Conservation (phyloP, 257 asterid species). For the Rauvolfia tetraphylla region DNA sequence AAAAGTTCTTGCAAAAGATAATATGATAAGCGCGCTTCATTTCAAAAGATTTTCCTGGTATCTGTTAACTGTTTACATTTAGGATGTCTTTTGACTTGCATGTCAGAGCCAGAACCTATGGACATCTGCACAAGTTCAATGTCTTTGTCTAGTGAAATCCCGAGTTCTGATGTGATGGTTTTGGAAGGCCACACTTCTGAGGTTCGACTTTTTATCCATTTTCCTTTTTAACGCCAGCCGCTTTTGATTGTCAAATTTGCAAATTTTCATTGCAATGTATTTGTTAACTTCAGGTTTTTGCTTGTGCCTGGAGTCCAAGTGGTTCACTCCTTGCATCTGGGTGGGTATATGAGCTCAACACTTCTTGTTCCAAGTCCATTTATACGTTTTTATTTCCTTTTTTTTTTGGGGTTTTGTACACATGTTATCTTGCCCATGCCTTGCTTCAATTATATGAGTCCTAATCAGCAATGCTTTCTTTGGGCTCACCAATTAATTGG, state of each 20-base stretch:
- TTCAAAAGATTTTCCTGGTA: background rate
- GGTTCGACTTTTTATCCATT: slow-evolving; percentile 42
- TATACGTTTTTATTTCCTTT: background rate
- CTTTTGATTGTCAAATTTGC: slow-evolving; percentile 8
- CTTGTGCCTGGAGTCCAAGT: slow-evolving; percentile 96
- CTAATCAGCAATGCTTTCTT: background rate
- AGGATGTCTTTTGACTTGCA: slow-evolving; percentile 21
- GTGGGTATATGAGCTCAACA: slow-evolving; percentile 40
- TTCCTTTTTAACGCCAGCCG: slow-evolving; percentile 5
- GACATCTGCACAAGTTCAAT: slow-evolving; percentile 59
- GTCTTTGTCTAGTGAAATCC: slow-evolving; percentile 66
- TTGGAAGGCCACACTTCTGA: slow-evolving; percentile 97
- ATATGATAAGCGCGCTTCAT: slow-evolving; percentile 12
- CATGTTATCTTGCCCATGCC: background rate
- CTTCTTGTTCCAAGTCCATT: slow-evolving; percentile 11
- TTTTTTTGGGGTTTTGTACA: background rate
- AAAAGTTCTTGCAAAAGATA: background rate
- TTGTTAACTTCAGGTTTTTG: slow-evolving; percentile 69
- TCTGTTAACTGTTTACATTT: slow-evolving; percentile 16
- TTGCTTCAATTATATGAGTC: background rate
- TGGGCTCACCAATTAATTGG: too few relatives aligned
- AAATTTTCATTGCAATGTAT: slow-evolving; percentile 10
- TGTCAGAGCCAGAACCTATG: slow-evolving; percentile 86
- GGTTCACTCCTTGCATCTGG: slow-evolving; percentile 99
- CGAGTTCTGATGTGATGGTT: slow-evolving; percentile 58